phyloP scores from a whole-genome alignment of 441 rosid genomes.

The Adansonia grandidieri region DNA sequence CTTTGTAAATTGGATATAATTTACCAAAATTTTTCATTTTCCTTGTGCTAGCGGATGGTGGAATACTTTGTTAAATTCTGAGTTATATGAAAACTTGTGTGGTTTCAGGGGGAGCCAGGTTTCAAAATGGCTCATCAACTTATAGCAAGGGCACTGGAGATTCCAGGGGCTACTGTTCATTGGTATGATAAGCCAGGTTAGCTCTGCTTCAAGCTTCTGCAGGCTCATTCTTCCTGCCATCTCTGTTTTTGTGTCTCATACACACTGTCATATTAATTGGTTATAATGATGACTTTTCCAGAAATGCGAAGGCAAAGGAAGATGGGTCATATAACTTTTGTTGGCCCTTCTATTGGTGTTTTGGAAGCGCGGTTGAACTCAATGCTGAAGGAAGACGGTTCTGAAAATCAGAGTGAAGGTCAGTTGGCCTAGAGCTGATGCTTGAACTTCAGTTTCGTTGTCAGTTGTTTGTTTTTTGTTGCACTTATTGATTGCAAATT shows the following conservation, averaged over 20 bases:
- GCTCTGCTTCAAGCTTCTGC: conserved; percentile 29
- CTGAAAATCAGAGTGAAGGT: conserved; percentile 49
- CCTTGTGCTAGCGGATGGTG: background rate
- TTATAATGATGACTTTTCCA: conserved; percentile 33
- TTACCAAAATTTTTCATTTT: background rate
- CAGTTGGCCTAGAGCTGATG: conserved; percentile 21
- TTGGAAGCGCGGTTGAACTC: conserved; percentile 64
- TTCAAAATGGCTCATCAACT: conserved; percentile 66
- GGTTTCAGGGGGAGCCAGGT: conserved; percentile 80
- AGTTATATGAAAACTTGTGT: conserved; percentile 20
- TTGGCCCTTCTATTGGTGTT: conserved; percentile 71
- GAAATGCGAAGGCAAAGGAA: conserved; percentile 95
- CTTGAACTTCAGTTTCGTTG: background rate
- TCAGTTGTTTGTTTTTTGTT: conserved; percentile 14
- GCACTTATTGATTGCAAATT: background rate
- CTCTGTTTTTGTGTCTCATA: background rate
- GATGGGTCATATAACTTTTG: conserved; percentile 93
- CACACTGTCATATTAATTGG: background rate
- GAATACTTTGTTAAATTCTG: conserved; percentile 4
- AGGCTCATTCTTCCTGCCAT: conserved; percentile 10
- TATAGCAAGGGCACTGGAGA: conserved; percentile 65
- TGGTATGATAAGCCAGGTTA: conserved; percentile 98
- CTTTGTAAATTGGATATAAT: background rate
- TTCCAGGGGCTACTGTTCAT: conserved; percentile 83
- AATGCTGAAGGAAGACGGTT: conserved; percentile 54